phyloP scores from a whole-genome alignment of 441 rosid species.

The Daphne laureola region DNA sequence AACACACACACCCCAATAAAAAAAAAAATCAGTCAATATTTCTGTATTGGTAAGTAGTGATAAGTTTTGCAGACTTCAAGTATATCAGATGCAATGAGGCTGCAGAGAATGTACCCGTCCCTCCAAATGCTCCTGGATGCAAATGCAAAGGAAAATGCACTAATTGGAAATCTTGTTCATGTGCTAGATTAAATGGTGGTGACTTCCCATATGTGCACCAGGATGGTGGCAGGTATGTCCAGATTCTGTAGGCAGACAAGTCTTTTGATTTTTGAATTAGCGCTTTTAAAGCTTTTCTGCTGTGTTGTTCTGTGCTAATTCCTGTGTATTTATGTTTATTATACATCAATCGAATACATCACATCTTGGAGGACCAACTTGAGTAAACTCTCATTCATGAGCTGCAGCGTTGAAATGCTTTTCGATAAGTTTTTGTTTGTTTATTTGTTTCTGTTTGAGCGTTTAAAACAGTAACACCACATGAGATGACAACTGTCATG shows the following conservation, averaged over 20 bases:
- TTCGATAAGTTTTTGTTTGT: too few relatives aligned
- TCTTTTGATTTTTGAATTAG: slow-evolving; percentile 3
- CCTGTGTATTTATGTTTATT: too few relatives aligned
- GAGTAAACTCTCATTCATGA: too few relatives aligned
- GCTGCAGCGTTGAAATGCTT: too few relatives aligned
- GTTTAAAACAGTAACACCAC: too few relatives aligned
- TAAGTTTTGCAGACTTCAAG: slow-evolving; percentile 33
- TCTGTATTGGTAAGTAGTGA: neutral
- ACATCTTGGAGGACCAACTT: too few relatives aligned
- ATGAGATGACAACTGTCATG: too few relatives aligned
- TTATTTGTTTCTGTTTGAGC: too few relatives aligned
- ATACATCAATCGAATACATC: too few relatives aligned
- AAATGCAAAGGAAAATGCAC: slow-evolving; percentile 41
- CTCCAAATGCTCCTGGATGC: slow-evolving; percentile 34
- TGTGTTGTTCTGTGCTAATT: neutral
- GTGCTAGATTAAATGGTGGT: slow-evolving; percentile 48
- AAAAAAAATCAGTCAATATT: neutral
- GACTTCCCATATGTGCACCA: slow-evolving; percentile 42
- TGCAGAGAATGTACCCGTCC: slow-evolving; percentile 25
- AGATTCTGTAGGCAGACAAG: slow-evolving; percentile 3
- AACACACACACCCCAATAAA: too few relatives aligned
- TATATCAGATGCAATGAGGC: slow-evolving; percentile 31
- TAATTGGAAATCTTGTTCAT: slow-evolving; percentile 35
- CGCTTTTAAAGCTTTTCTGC: neutral
- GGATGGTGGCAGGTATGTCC: slow-evolving; percentile 48